A percentile compares a stretch with the other conserved stretches of the same genome.
Evolutionary conservation across 2,329 filamentous ascomycete species (phyloP).

Genomic region (Colletotrichum sp.): DNA sequence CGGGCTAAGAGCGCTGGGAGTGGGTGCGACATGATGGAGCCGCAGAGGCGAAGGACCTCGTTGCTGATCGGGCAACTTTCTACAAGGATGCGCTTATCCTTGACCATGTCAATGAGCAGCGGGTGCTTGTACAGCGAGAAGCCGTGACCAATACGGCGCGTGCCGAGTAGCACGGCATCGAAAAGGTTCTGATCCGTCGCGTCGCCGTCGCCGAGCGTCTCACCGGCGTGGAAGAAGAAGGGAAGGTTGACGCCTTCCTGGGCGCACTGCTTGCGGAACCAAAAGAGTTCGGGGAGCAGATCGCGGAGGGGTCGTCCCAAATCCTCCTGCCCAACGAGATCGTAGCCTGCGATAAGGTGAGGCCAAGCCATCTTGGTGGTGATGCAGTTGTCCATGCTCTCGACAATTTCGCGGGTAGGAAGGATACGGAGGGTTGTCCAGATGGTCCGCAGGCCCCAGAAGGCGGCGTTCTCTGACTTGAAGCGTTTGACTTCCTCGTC

Average conservation of each 20-base stretch:
- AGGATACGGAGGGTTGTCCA: conserved; percentile 73
- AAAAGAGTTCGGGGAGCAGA: conserved; percentile 79
- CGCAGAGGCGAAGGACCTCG: conserved; percentile 75
- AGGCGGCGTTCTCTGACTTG: conserved; percentile 62
- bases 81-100: conserved; percentile 79
- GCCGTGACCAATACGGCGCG: conserved; percentile 80
- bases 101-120: conserved; percentile 78
- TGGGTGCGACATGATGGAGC: conserved; percentile 73
- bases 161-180: conserved; percentile 80
- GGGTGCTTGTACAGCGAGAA: conserved; percentile 86
- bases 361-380: conserved; percentile 75
- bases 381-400: conserved; percentile 83
- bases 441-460: conserved; percentile 80
- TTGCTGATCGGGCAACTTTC: conserved; percentile 86
- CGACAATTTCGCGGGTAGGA: conserved; percentile 68
- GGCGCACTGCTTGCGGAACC: conserved; percentile 81
- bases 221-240: conserved; percentile 89
- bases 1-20: conserved; percentile 78
- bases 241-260: conserved; percentile 77
- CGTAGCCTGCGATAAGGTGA: conserved; percentile 78
- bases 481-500: conserved; percentile 77
- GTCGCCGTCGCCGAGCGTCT: conserved; percentile 64
- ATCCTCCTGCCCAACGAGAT: conserved; percentile 85
- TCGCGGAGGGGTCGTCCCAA: conserved; percentile 72
- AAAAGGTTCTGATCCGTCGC: conserved; percentile 64